These are phyloP conservation scores for Boletales sp. DNA, from an alignment of 768 basidiomycete species.

Conservation along the genomic window DNA sequence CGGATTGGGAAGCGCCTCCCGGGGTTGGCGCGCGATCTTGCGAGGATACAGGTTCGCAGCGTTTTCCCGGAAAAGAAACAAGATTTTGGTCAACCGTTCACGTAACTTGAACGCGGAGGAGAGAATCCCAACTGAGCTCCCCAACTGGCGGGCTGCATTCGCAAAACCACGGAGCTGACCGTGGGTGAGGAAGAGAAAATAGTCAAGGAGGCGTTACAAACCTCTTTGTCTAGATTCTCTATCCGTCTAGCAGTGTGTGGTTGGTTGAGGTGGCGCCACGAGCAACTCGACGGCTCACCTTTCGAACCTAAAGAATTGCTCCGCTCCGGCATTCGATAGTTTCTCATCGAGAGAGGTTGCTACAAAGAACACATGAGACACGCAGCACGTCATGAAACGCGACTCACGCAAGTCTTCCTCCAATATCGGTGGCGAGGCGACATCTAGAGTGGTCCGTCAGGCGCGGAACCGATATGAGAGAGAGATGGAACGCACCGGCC, in stretches of 20 bases:
- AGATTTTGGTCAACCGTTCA: slow-evolving; percentile 47
- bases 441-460: slow-evolving; percentile 16
- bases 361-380: slow-evolving; percentile 12
- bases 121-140: slow-evolving; percentile 53
- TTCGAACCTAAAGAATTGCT: slow-evolving; percentile 46
- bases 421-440: slow-evolving; percentile 29
- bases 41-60: slow-evolving; percentile 56
- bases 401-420: slow-evolving; percentile 44
- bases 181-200: slow-evolving; percentile 11
- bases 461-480: neutral
- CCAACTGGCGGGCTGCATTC: slow-evolving; percentile 53
- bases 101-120: slow-evolving; percentile 52
- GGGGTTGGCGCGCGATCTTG: slow-evolving; percentile 39
- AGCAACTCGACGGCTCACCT: slow-evolving; percentile 29
- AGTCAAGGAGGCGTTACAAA: slow-evolving; percentile 10
- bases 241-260: slow-evolving; percentile 35
- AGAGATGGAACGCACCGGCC: slow-evolving; percentile 26
- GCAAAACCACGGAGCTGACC: slow-evolving; percentile 48
- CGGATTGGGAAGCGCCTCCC: slow-evolving; percentile 37
- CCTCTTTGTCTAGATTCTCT: slow-evolving; percentile 47
- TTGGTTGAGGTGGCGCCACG: slow-evolving; percentile 1
- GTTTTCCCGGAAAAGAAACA: slow-evolving; percentile 52
- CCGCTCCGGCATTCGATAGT: slow-evolving; percentile 47
- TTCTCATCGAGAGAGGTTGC: slow-evolving; percentile 49
- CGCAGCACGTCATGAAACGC: neutral